Conservation (phyloP, 2,329 filamentous ascomycete genomes). For the Pseudogymnoascus pannorum region DNA sequence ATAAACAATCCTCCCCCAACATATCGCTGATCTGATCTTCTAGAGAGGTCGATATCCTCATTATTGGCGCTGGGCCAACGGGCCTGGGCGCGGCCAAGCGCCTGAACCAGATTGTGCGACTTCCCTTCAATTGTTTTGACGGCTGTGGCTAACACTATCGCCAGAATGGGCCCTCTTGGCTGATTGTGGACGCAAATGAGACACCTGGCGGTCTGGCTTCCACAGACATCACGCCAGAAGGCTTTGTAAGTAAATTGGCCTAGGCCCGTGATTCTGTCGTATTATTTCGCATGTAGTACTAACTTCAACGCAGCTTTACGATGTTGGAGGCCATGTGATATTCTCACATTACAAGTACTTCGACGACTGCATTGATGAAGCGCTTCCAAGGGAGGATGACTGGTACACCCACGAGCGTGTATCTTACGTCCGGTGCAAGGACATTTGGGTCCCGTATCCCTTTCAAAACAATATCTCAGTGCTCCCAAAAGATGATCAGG, state of each 20-base stretch:
- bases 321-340: constrained; percentile 96
- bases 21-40: constrained; percentile 10
- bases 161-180: constrained; percentile 86
- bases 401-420: constrained; percentile 98
- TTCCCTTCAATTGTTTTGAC: constrained; percentile 14
- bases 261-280: constrained; percentile 11
- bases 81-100: constrained; percentile 97
- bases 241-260: constrained; percentile 67
- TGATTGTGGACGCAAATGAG: constrained; percentile 89
- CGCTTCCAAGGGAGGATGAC: constrained; percentile 84
- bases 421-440: constrained; percentile 97
- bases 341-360: constrained; percentile 99
- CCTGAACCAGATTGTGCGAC: constrained; percentile 78
- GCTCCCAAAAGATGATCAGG: constrained; percentile 94
- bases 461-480: constrained; percentile 99
- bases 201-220: constrained; percentile 92
- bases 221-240: constrained; percentile 90
- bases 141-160: constrained; percentile 14
- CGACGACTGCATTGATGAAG: constrained; percentile 97
- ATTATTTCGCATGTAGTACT: constrained; percentile 20
- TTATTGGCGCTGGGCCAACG: constrained; percentile 96
- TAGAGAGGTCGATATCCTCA: constrained; percentile 86
- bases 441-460: constrained; percentile 94
- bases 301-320: constrained; percentile 67
- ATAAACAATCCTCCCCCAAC: neutral